Evolutionary conservation across 768 basidiomycete genomes (phyloP).

Genomic region (Coprinellus aureogranulatus): DNA sequence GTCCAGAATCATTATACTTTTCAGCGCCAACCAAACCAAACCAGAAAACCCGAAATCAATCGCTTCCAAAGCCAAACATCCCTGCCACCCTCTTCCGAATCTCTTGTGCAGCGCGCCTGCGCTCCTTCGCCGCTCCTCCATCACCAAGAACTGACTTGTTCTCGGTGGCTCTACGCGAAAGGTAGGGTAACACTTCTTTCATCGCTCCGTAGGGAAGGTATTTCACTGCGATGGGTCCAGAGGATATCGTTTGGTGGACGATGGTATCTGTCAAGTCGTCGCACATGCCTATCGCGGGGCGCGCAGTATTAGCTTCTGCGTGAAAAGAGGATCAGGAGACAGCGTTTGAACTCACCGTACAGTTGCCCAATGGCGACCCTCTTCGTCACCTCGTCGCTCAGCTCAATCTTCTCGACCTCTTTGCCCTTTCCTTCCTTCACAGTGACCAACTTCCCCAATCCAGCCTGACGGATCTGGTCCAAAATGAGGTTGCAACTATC

Average conservation of each 20-base stretch:
- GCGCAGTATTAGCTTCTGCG: background rate
- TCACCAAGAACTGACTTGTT: slow-evolving; percentile 85
- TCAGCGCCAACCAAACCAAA: background rate
- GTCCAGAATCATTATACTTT: background rate
- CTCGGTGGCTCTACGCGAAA: slow-evolving; percentile 85
- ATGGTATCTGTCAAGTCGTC: slow-evolving; percentile 77
- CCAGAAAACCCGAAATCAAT: background rate
- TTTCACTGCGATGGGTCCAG: slow-evolving; percentile 77
- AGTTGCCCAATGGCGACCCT: slow-evolving; percentile 77
- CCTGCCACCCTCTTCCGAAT: slow-evolving; percentile 43
- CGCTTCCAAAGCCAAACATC: background rate
- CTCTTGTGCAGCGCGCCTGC: slow-evolving; percentile 51
- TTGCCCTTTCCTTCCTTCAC: slow-evolving; percentile 10
- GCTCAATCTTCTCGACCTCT: slow-evolving; percentile 37
- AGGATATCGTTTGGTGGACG: slow-evolving; percentile 48
- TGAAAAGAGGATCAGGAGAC: background rate
- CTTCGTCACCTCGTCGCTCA: slow-evolving; percentile 51
- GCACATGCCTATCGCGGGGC: slow-evolving; percentile 64
- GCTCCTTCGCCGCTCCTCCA: slow-evolving; percentile 64
- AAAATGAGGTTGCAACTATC: slow-evolving; percentile 62
- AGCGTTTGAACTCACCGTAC: slow-evolving; percentile 57
- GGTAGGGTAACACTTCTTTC: slow-evolving; percentile 83
- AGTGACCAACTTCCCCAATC: slow-evolving; percentile 43
- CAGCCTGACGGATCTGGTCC: slow-evolving; percentile 52
- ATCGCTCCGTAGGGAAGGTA: slow-evolving; percentile 78